phyloP scores from a whole-genome alignment of 306 rosid genomes.

The Dryas drummondii region DNA sequence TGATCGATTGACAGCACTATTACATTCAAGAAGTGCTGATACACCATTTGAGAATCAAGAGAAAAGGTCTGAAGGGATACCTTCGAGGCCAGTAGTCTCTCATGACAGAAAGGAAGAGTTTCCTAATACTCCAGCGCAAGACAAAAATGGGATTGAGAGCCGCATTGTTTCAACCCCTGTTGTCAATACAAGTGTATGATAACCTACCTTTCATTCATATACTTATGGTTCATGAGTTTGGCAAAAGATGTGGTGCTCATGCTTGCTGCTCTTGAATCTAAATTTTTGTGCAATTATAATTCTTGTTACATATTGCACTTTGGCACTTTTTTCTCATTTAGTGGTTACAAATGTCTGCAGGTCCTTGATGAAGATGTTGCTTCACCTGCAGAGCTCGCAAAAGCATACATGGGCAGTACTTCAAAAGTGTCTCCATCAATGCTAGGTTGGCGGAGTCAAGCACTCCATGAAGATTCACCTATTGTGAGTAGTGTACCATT shows the following conservation, averaged over 20 bases:
- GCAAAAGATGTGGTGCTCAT: not conserved
- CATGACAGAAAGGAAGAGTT: conserved; percentile 38
- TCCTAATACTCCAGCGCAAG: conserved; percentile 33
- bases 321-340: conserved; percentile 27
- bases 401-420: conserved; percentile 86
- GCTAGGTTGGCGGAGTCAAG: conserved; percentile 43
- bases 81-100: conserved; percentile 37
- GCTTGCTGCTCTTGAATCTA: not conserved
- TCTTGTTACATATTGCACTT: conserved; percentile 6
- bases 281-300: not conserved
- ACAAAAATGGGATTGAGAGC: conserved; percentile 40
- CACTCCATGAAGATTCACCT: conserved; percentile 37
- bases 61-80: conserved; percentile 39
- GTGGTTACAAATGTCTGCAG: conserved; percentile 44
- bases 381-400: conserved; percentile 90
- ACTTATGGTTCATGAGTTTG: conserved; percentile 3
- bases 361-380: conserved; percentile 70
- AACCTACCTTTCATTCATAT: conserved; percentile 5
- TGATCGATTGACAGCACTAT: conserved; percentile 75
- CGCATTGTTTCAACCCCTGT: conserved; percentile 42
- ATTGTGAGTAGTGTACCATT: conserved; percentile 32
- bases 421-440: conserved; percentile 55
- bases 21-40: conserved; percentile 69
- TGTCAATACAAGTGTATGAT: conserved; percentile 52
- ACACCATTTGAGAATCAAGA: conserved; percentile 45